These are phyloP conservation scores for Diaporthe helianthi DNA, from an alignment of 2,329 filamentous ascomycete species.

Conservation along the genomic window DNA sequence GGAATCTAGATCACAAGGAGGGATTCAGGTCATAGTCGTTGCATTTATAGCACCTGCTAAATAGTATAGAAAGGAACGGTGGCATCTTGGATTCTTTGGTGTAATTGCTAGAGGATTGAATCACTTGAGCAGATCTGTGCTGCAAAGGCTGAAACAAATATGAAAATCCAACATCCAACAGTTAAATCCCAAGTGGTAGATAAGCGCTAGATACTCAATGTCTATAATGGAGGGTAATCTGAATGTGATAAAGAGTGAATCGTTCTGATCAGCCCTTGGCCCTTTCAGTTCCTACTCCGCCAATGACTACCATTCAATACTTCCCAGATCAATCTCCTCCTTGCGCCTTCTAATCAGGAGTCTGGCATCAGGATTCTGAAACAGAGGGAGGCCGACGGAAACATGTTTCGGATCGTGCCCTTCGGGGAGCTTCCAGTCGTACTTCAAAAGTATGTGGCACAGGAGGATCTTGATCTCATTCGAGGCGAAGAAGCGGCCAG, in stretches of 20 bases:
- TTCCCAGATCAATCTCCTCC: slow-evolving; percentile 22
- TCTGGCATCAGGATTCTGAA: slow-evolving; percentile 18
- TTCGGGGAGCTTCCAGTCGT: slow-evolving; percentile 38
- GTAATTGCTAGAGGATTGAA: too few species aligned
- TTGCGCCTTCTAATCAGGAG: slow-evolving; percentile 29
- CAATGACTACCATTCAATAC: background rate
- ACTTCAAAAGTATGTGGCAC: slow-evolving; percentile 42
- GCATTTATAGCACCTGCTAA: background rate
- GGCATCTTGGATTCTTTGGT: background rate
- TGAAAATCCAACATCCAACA: background rate
- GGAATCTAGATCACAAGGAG: background rate
- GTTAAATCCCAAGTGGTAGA: background rate
- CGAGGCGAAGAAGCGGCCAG: slow-evolving; percentile 51
- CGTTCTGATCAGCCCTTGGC: background rate
- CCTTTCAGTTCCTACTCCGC: background rate
- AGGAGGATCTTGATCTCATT: slow-evolving; percentile 49
- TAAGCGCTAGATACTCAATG: background rate
- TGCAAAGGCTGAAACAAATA: background rate
- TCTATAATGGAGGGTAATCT: background rate
- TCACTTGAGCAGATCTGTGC: too few species aligned
- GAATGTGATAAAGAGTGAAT: background rate
- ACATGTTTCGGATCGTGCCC: slow-evolving; percentile 25
- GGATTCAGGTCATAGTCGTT: too few species aligned
- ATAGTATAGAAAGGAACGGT: background rate
- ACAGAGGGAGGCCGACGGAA: slow-evolving; percentile 23